These are phyloP conservation scores for Fraxinus floribunda DNA, from an alignment of 305 asterid genomes.

Conservation along the genomic window DNA sequence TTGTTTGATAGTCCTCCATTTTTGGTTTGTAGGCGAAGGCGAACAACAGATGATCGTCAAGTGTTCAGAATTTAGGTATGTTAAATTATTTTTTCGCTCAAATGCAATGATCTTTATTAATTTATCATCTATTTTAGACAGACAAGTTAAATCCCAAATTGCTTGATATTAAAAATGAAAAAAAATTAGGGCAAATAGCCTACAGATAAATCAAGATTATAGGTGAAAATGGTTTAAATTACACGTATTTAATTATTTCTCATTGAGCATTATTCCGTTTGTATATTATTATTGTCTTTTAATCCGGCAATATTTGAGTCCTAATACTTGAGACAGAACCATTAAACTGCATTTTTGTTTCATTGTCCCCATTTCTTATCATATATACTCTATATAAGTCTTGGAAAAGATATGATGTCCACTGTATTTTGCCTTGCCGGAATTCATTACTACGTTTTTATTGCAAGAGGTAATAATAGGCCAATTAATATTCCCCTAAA, in stretches of 20 bases:
- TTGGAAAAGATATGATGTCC: background rate
- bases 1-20: conserved; percentile 25
- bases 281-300: background rate
- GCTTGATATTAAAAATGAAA: conserved; percentile 13
- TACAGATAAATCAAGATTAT: background rate
- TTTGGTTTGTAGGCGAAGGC: conserved; percentile 13
- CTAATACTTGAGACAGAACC: background rate
- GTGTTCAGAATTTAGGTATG: conserved; percentile 28
- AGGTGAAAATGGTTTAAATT: background rate
- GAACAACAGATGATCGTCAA: background rate
- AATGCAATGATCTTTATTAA: background rate
- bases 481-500: background rate
- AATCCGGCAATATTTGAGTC: background rate
- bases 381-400: background rate
- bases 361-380: background rate
- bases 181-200: background rate
- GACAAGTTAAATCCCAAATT: background rate
- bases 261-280: background rate
- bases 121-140: conserved; percentile 11
- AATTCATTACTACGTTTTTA: background rate
- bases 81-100: background rate
- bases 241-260: background rate
- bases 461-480: background rate
- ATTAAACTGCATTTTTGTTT: background rate
- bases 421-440: background rate